phyloP scores from a whole-genome alignment of 441 rosid genomes.

The Bocquillonia castaneifolia region DNA sequence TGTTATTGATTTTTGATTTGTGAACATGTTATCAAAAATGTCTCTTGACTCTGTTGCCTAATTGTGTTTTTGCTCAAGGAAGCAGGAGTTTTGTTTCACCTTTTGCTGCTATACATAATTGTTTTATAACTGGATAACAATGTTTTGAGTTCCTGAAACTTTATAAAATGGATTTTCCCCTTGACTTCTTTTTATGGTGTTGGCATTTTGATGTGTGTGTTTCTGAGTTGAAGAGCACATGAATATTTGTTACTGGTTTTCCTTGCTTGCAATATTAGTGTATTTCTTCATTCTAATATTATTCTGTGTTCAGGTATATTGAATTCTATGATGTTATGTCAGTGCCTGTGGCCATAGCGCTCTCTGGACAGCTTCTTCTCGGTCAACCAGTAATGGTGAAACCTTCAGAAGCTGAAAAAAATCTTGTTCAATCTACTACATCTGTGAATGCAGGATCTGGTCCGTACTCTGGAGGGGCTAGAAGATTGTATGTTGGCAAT shows the following conservation, averaged over 20 bases:
- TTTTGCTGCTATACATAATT: not conserved
- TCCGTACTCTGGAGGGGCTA: conserved; percentile 84
- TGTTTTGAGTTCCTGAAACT: not conserved
- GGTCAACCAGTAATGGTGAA: conserved; percentile 97
- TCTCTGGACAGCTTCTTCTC: conserved; percentile 94
- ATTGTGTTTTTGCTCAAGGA: not conserved
- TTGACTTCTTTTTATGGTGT: no score
- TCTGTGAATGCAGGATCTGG: conserved; percentile 57
- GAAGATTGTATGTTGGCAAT: conserved; percentile 93
- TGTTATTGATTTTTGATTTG: not conserved
- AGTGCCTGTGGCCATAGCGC: conserved; percentile 98
- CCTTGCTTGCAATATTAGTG: not conserved
- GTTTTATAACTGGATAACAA: not conserved
- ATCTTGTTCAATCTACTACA: conserved; percentile 89
- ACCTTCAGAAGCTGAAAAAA: conserved; percentile 99
- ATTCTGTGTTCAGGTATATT: conserved; percentile 52
- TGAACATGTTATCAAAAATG: not conserved
- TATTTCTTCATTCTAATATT: not conserved
- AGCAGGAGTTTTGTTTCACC: not conserved
- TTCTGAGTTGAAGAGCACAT: no score
- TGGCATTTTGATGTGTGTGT: no score
- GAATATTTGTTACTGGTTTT: not conserved
- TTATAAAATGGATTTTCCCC: not conserved
- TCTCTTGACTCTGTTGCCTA: not conserved
- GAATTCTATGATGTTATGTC: conserved; percentile 98